Evolutionary conservation across 352 stramenopile genomes (phyloP), one percentile per base, ranked within the genome.

Genomic region (Globisporangium canariense): DNA sequence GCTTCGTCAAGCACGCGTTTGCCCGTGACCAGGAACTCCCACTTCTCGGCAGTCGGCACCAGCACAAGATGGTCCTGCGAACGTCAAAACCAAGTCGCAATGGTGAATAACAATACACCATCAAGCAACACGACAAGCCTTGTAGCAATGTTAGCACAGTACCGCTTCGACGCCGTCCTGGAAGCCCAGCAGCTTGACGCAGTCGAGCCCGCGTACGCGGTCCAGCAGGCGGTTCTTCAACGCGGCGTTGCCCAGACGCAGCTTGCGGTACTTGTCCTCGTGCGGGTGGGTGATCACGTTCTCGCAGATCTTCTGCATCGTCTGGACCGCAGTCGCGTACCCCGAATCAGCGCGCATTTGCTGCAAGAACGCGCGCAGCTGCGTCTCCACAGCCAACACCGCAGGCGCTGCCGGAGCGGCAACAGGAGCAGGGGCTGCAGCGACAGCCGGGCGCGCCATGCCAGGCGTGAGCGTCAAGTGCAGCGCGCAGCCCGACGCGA

Each of bases 301-400:
- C n/a, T 75, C 74, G 60, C 83, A 91, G 62, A 94, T 91, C 64
- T 91, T 92, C 46, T 87, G 81, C 59, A 94, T 64, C 51, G 86
- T 94, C 62, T 79, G 77, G 56, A 89, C 65, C 1, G 82, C 79
- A 22, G 68, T 74, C 16, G 71, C 58, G 58, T 79, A 91, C 18
- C 73, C 74, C 2, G 79, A 55, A 46, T 87, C 79, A 13, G 66
- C 13, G 16, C 67, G 72, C 77, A 94, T 90, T 11, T 87, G 76
- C 70, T 86, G 76, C 47, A 94, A 65, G 8, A 75, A 77, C 53
- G 73, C 50, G 0, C 70, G 73, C 55, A 94, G 63, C 25, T 84
- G 69, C 3, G 65, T 20, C 50, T 64, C 62, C n/a, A 62, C 53
- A 3, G 68, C 64, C 32, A 50, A 59, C 8, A 66, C 58, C 0